Base-by-base conservation (phyloP, 768 basidiomycete genomes). In the Lentinula boryana region DNA sequence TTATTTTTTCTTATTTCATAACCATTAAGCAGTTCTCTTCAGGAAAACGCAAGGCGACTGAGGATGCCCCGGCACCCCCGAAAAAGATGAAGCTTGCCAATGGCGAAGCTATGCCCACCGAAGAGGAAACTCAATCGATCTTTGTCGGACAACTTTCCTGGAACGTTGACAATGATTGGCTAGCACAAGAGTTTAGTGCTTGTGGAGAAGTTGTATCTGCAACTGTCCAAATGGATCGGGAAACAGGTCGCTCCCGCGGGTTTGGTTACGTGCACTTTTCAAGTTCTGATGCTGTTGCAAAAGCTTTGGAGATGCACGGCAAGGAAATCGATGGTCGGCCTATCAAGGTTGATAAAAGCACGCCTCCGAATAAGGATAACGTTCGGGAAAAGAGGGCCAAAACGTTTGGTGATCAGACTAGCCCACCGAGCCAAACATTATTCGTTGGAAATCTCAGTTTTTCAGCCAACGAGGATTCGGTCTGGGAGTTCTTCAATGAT, bases 151-250 rank as follows among this genome's bases (percentile, higher is more conserved):
- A 84, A 61, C 82, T 99, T 49, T 95, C 93, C 12, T 99, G 95
- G 95, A 92, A 91, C 71, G 89, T 98, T 63, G 96, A 98, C 78
- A 90, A 93, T 71, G 96, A 98, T 74, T 91, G 93, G 81, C 86
- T 98, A 63, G 85, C 88, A 53, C 82, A 87, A 72, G 96, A 98
- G 73, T 98, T 99, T 65, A 85, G 88, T 35, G 78, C 81, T 58
- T 95, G 87, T 67, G 97, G 97, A 55, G 91, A 95, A 75, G 84
- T 99, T 67, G 83, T 86, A 63, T 86, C 85, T n/a, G 94, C 93
- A 5, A 86, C 83, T n/a, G 93, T 98, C 62, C 88, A 89, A 72
- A 85, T 84, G 76, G 91, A 93, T 66, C 88, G 90, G 61, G 85
- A 86, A 65, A 84, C 86, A 15, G 91, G 91, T 64, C 87, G 83